Evolutionary conservation across 495 filamentous ascomycete species (phyloP).

Genomic region (Tuber calosporum): DNA sequence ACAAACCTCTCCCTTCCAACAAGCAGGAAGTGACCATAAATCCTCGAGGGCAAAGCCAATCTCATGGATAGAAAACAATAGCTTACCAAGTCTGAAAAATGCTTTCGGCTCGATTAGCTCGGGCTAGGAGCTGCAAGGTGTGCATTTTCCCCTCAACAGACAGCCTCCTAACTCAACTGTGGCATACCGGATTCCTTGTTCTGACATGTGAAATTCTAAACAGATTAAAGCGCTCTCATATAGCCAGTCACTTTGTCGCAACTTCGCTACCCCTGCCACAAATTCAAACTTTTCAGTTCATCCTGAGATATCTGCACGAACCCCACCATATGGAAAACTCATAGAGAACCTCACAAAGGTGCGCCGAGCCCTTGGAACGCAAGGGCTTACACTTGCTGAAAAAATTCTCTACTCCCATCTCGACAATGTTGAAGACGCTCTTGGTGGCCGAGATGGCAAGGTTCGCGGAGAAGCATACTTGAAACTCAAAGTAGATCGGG

Average conservation of each 20-base stretch:
- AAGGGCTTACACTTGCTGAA: constrained; percentile 78
- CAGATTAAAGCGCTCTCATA: neutral
- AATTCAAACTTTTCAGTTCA: constrained; percentile 25
- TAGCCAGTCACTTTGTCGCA: constrained; percentile 23
- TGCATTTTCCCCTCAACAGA: neutral
- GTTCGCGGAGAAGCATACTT: constrained; percentile 85
- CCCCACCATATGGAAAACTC: constrained; percentile 60
- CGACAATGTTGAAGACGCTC: constrained; percentile 74
- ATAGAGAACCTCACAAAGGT: constrained; percentile 56
- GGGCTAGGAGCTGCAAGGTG: constrained; percentile 23
- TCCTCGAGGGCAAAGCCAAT: neutral
- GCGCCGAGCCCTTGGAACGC: constrained; percentile 61
- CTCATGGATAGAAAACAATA: neutral
- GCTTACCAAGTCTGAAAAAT: neutral
- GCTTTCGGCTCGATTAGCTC: constrained; percentile 9
- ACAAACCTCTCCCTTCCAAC: neutral
- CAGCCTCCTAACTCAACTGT: neutral
- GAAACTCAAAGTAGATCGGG: constrained; percentile 94
- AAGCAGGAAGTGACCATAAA: neutral
- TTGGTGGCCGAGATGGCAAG: constrained; percentile 71
- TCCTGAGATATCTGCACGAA: constrained; percentile 47
- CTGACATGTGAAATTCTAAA: neutral
- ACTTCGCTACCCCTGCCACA: constrained; percentile 42
- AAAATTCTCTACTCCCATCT: constrained; percentile 98
- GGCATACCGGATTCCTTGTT: neutral